A percentile compares a stretch with the other conserved stretches of the same genome.
phyloP scores from a whole-genome alignment of 108 stramenopile genomes.

The Epithemia pelagica region DNA sequence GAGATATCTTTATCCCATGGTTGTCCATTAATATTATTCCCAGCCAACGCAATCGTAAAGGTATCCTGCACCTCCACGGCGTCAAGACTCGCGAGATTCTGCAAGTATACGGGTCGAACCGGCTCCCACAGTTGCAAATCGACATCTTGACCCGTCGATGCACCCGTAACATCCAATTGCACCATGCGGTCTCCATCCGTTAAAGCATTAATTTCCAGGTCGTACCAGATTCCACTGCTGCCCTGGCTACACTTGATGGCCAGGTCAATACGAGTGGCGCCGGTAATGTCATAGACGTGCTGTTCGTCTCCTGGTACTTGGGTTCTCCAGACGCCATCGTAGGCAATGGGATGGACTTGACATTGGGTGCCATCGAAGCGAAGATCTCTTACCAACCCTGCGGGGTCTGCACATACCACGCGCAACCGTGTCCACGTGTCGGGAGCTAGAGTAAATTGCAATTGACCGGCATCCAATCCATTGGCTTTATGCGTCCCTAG shows the following conservation, averaged over 20 bases:
- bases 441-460: conserved; percentile 1
- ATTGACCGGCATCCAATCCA: neutral
- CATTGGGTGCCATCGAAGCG: conserved; percentile 15
- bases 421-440: conserved; percentile 26
- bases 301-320: too few species aligned
- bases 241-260: conserved; percentile 25
- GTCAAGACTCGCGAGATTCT: conserved; percentile 2
- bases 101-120: conserved; percentile 22
- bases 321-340: conserved; percentile 39
- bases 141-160: conserved; percentile 1
- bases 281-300: conserved; percentile 25
- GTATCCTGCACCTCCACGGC: conserved; percentile 15
- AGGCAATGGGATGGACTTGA: conserved; percentile 19
- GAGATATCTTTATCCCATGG: conserved; percentile 14
- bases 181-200: neutral
- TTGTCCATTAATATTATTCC: conserved; percentile 16
- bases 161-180: neutral
- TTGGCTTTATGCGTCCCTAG: conserved; percentile 2
- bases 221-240: conserved; percentile 3
- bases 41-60: conserved; percentile 19
- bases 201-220: neutral
- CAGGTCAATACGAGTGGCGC: conserved; percentile 31
- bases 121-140: conserved; percentile 21
- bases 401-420: conserved; percentile 17
- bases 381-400: conserved; percentile 11